Base-by-base conservation (phyloP, 768 basidiomycete species). In the Serendipita indica region DNA sequence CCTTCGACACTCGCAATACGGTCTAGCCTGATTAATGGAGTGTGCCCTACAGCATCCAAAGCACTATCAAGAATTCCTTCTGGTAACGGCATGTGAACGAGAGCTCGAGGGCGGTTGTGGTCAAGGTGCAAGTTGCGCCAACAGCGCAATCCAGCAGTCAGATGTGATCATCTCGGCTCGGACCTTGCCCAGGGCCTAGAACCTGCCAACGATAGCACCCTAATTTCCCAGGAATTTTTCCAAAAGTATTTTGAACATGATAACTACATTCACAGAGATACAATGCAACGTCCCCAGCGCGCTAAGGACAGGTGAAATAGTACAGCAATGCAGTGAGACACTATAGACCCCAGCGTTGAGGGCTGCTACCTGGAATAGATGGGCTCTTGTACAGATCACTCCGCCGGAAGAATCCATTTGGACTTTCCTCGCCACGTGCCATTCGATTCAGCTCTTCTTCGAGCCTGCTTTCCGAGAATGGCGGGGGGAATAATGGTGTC, bases 1-100 rank as follows among this genome's bases (percentile, higher is more conserved):
- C 82, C 86, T 58, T 92, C 76, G 12, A 77, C 75, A 32, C 74
- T 69, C 4, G 89, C 86, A 12, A 96, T 77, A 66, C 81, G 83
- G 71, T 88, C 82, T 4, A 97, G 78, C 54, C 89, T 78, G 63
- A 99, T 79, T 64, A 99, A 78, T 2, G 94, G 96, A 0, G 96
- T 98, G 63, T 88, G 76, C 2, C 94, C 94, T 10, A 98, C 82
- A 6, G 88, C 89, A 27, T 81, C 89, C 37, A 92, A 80, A 3
- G 86, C 88, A 35, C 75, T 83, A 63, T 88, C 79, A 39, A 96
- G 76, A 39, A 96, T 77, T 6, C 12, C 27, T 27, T 46, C 13
- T 10, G 45, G 45, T 12, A 46, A 22, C 12, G 45, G 45, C 45
- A 46, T 46, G 12, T 12, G 12, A 16, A 22, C 14, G 25, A 46